Percentiles rank a stretch among this genome's conserved stretches.
Conservation (phyloP, 177 flowering plant genomes). For the Tripterygium wilfordii region DNA sequence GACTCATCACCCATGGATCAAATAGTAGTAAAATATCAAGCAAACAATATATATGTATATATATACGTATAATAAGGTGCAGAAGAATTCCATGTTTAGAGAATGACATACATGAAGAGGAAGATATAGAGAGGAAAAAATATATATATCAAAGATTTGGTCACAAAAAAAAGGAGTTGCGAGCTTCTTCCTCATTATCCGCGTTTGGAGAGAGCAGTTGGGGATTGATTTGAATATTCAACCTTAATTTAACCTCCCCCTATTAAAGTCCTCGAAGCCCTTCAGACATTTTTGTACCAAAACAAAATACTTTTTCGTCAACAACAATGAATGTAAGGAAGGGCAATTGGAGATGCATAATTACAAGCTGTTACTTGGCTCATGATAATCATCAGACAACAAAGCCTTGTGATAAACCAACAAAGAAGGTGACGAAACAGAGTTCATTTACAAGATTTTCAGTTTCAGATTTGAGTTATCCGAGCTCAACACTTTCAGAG, state of each 20-base stretch:
- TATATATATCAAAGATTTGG: slow-evolving; percentile 3
- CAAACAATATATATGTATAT: no score
- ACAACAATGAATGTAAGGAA: slow-evolving; percentile 17
- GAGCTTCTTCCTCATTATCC: slow-evolving; percentile 6
- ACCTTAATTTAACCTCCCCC: not conserved
- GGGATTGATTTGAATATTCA: slow-evolving; percentile 9
- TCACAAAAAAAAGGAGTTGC: slow-evolving; percentile 8
- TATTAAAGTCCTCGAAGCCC: no score
- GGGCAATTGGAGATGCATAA: slow-evolving; percentile 17
- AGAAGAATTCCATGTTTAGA: slow-evolving; percentile 1
- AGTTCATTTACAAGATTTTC: slow-evolving; percentile 25
- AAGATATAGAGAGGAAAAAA: not conserved
- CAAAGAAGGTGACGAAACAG: slow-evolving; percentile 15
- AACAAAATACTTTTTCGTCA: no score
- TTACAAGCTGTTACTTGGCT: slow-evolving; percentile 12
- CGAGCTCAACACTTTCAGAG: slow-evolving; percentile 28
- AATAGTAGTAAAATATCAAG: not conserved
- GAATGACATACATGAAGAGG: not conserved
- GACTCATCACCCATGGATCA: not conserved
- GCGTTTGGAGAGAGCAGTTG: slow-evolving; percentile 1
- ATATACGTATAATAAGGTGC: not conserved
- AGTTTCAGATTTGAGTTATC: slow-evolving; percentile 28
- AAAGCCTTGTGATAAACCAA: slow-evolving; percentile 5
- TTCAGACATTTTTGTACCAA: not conserved
- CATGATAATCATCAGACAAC: not conserved